phyloP scores from a whole-genome alignment of 2,329 filamentous ascomycete genomes.

The Trichoderma endophyticum region DNA sequence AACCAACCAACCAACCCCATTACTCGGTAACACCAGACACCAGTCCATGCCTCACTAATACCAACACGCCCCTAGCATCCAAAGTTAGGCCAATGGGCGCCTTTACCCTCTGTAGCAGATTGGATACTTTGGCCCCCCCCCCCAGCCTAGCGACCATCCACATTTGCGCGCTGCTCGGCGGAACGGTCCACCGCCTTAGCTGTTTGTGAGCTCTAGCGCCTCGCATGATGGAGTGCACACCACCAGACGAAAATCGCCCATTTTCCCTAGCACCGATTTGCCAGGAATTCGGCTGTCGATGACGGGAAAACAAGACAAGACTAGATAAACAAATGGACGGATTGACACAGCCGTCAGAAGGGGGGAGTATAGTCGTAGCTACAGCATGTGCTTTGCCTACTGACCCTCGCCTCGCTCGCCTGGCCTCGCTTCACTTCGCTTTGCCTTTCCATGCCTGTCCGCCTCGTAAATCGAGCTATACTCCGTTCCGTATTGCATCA shows the following conservation, averaged over 20 bases:
- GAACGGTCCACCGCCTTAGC: conserved; percentile 12
- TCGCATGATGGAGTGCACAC: conserved; percentile 13
- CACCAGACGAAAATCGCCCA: neutral
- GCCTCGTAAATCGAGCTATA: neutral
- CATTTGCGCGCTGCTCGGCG: neutral
- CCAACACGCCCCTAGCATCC: neutral
- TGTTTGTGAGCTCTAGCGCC: neutral
- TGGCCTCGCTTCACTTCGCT: neutral
- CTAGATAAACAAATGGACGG: neutral
- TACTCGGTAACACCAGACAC: neutral
- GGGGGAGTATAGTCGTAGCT: neutral
- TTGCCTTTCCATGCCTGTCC: neutral
- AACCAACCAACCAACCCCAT: neutral
- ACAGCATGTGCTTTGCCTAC: neutral
- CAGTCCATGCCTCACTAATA: neutral
- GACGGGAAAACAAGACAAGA: neutral
- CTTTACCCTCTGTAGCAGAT: neutral
- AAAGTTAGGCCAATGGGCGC: no score
- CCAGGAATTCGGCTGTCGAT: neutral
- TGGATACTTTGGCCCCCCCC: no score
- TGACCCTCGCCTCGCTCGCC: neutral
- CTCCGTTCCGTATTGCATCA: neutral
- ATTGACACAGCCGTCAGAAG: neutral
- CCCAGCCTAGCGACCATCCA: neutral
- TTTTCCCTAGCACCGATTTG: neutral